Evolutionary conservation across 371 early-diverging fungal genomes (phyloP).

Genomic region (Dichotomocladium elegans): DNA sequence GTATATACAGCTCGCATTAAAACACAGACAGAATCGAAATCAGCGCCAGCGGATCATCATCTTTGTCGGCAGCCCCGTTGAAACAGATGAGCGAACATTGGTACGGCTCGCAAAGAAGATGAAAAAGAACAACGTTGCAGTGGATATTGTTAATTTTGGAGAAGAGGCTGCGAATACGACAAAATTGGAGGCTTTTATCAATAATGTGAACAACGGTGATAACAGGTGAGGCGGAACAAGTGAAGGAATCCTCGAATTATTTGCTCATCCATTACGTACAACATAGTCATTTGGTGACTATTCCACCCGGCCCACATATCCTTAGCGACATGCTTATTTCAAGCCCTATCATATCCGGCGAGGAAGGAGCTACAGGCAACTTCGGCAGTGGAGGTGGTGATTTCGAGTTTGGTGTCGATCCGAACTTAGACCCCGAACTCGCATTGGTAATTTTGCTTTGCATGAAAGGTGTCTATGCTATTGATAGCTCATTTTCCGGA

Average conservation of each 20-base stretch:
- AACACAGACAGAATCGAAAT: constrained; percentile 96
- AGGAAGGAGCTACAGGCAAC: constrained; percentile 66
- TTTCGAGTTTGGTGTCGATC: constrained; percentile 96
- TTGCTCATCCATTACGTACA: background rate
- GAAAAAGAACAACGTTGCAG: constrained; percentile 95
- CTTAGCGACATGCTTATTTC: constrained; percentile 86
- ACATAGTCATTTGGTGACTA: constrained; percentile 81
- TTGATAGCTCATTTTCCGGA: background rate
- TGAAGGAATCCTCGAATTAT: no score
- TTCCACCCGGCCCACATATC: constrained; percentile 94
- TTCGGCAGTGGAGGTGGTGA: constrained; percentile 48
- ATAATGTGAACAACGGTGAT: constrained; percentile 84
- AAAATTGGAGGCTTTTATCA: constrained; percentile 89
- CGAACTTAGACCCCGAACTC: constrained; percentile 93
- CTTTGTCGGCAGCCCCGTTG: constrained; percentile 91
- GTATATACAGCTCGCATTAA: constrained; percentile 77
- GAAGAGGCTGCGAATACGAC: constrained; percentile 88
- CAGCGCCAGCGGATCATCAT: constrained; percentile 92
- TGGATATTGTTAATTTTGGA: constrained; percentile 97
- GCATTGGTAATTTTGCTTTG: constrained; percentile 62
- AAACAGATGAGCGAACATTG: constrained; percentile 78
- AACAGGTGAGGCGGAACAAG: constrained; percentile 66
- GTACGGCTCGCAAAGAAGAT: constrained; percentile 92
- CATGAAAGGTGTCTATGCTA: background rate
- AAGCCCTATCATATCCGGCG: constrained; percentile 84